Conservation (phyloP, 2,329 filamentous ascomycete species). For the Curvularia verruculosa region DNA sequence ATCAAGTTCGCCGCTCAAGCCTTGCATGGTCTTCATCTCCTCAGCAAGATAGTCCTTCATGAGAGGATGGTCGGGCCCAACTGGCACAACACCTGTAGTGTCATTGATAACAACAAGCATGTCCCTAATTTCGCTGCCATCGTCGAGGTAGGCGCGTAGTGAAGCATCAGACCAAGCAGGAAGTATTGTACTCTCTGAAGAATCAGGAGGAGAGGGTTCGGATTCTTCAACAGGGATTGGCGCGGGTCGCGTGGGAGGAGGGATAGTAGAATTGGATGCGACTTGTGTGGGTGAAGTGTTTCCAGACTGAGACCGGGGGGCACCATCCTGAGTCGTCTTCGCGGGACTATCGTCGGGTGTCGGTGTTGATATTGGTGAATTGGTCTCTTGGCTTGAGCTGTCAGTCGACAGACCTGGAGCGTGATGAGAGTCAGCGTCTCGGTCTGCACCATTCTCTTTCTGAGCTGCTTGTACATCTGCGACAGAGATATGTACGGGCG, state of each 20-base stretch:
- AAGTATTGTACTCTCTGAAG: constrained; percentile 57
- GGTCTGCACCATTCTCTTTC: constrained; percentile 23
- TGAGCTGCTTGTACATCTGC: constrained; percentile 52
- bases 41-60: constrained; percentile 81
- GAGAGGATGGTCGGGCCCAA: constrained; percentile 82
- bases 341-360: constrained; percentile 42
- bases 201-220: constrained; percentile 36
- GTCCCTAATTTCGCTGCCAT: constrained; percentile 85
- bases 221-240: constrained; percentile 36
- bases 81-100: constrained; percentile 80
- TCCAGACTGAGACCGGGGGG: constrained; percentile 25
- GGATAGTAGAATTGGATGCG: constrained; percentile 24
- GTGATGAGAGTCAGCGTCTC: constrained; percentile 44
- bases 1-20: constrained; percentile 90
- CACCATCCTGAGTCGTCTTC: constrained; percentile 34
- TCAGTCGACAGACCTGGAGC: constrained; percentile 73
- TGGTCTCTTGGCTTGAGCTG: constrained; percentile 69
- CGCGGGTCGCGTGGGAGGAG: constrained; percentile 47
- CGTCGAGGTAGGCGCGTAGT: constrained; percentile 88
- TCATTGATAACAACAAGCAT: constrained; percentile 91
- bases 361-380: constrained; percentile 46
- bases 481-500: constrained; percentile 70
- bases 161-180: constrained; percentile 85
- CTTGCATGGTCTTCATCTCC: constrained; percentile 82
- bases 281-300: constrained; percentile 33